phyloP scores from a whole-genome alignment of 371 early-diverging fungal species.

The Ordospora pajunii region DNA sequence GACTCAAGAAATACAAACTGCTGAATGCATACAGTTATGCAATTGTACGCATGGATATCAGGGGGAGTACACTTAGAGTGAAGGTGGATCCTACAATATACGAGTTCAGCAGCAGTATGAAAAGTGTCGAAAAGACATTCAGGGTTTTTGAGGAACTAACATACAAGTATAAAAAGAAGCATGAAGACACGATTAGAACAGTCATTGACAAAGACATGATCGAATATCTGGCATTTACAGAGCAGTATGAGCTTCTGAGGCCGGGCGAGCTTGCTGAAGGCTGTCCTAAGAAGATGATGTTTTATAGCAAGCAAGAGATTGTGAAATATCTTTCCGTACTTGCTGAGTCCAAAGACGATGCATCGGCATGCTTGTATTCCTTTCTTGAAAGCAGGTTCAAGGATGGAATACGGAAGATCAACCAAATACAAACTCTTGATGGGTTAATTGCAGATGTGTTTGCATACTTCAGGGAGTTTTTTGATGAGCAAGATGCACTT shows the following conservation, averaged over 20 bases:
- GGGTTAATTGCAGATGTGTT: conserved; percentile 31
- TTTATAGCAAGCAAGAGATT: not conserved
- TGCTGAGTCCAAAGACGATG: not conserved
- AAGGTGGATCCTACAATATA: conserved; percentile 2
- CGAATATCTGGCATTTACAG: conserved; percentile 36
- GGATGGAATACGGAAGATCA: conserved; percentile 15
- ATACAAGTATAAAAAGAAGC: not conserved
- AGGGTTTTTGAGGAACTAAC: conserved; percentile 23
- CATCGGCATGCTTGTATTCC: not conserved
- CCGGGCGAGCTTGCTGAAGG: not conserved
- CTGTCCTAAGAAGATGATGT: not conserved
- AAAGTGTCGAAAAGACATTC: conserved; percentile 20
- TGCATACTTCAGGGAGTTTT: conserved; percentile 29
- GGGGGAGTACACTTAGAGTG: not conserved
- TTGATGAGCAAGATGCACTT: conserved; percentile 12
- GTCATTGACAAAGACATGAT: conserved; percentile 13
- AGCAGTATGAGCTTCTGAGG: conserved; percentile 25
- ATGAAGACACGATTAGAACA: not conserved
- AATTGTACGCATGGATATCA: conserved; percentile 7
- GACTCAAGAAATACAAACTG: conserved; percentile 31
- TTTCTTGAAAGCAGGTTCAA: conserved; percentile 37
- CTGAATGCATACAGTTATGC: conserved; percentile 31
- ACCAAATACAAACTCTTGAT: conserved; percentile 36
- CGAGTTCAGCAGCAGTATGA: not conserved
- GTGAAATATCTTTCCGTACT: not conserved